Evolutionary conservation across 2,329 filamentous ascomycete genomes (phyloP), one percentile per base, ranked within the genome.

Genomic region (Venturia carpophila): DNA sequence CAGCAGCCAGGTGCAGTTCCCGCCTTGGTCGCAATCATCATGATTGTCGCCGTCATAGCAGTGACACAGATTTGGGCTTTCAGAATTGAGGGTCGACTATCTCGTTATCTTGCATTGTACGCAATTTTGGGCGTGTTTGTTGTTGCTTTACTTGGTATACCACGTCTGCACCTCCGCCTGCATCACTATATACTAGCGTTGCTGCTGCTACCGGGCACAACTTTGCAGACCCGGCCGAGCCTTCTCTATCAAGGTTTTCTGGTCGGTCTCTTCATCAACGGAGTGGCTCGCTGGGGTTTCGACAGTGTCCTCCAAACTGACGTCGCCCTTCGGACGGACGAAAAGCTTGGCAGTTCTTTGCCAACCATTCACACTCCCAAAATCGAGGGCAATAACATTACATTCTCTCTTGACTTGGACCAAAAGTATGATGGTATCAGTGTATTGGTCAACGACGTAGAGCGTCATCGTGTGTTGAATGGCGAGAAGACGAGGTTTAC

Each of bases 1-100:
- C 73, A 76, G 67, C 73, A 76, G 67, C 73, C 73, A 4, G 74
- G 74, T n/a, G 74, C 74, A 30, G 71, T 74, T 34, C 70, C 70
- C 7, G 74, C 73, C 3, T 67, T 76, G 10, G 67, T 74, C 27
- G 66, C 74, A 56, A 73, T 75, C 42, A 65, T 76, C 5, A 62
- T 75, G 7, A 63, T 72, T 1, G 49, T 76, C 9, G 64, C 72
- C 21, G 66, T 64, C 7, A 66, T 74, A 21, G 71, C 70, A 1
- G 49, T 74, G 3, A 72, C 71, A 52, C 74, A 76, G 69, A 69
- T 70, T 11, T 73, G 70, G 70, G 72, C 71, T 62, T 71, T 76
- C 66, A 68, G 74, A 30, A 67, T 65, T 43, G 73, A 76, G 67
- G 72, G 73, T 15, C 69, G 73, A 2, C 11, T 67, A 71, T 17